Evolutionary conservation across 495 filamentous ascomycete genomes (phyloP).

Genomic region (Neurospora africana): DNA sequence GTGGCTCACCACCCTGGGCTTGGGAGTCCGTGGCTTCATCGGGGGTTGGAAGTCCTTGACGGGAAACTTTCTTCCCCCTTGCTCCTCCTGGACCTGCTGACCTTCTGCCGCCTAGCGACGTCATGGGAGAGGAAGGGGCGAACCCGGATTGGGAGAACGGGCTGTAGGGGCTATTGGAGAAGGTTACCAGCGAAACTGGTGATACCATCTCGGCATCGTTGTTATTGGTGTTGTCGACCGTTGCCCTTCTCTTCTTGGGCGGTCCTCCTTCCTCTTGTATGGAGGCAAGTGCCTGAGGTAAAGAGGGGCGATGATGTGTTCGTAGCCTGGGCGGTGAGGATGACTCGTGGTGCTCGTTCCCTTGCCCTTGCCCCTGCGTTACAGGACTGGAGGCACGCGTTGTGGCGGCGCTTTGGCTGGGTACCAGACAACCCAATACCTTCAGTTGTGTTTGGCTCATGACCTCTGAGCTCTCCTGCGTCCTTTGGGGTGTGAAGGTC

Average conservation of each 20-base stretch:
- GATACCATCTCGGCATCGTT: not conserved
- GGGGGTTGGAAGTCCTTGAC: not conserved
- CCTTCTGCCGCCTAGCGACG: not conserved
- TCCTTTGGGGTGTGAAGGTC: not conserved
- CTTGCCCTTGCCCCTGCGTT: not conserved
- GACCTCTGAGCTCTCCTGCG: slow-evolving; percentile 29
- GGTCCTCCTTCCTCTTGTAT: slow-evolving; percentile 1
- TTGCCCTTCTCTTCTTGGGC: not conserved
- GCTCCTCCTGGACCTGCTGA: not conserved
- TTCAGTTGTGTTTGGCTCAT: slow-evolving; percentile 42
- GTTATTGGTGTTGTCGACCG: not conserved
- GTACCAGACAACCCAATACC: slow-evolving; percentile 44
- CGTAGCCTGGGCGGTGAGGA: not conserved
- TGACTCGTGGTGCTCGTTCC: slow-evolving; percentile 21
- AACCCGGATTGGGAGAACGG: not conserved
- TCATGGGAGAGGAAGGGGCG: not conserved
- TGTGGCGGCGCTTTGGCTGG: slow-evolving; percentile 40
- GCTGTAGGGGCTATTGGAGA: not conserved
- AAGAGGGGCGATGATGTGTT: not conserved
- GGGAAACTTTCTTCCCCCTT: not conserved
- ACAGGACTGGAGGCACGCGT: slow-evolving; percentile 51
- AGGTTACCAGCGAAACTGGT: not conserved
- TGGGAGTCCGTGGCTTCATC: not conserved
- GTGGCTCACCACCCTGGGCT: not conserved
- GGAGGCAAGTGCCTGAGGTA: not conserved